phyloP scores from a whole-genome alignment of 768 basidiomycete species.

The Pisolithus orientalis region DNA sequence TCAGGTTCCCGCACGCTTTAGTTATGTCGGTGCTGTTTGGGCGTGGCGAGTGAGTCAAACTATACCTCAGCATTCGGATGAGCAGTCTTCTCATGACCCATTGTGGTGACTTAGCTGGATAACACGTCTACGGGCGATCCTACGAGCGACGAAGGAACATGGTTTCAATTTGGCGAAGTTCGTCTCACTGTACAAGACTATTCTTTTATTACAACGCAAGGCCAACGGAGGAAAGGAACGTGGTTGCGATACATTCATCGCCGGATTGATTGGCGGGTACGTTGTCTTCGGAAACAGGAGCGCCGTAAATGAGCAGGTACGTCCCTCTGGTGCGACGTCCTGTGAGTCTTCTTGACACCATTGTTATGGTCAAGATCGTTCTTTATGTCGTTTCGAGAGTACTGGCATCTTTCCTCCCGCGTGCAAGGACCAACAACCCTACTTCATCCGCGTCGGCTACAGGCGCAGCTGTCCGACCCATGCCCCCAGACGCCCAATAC shows the following conservation, averaged over 20 bases:
- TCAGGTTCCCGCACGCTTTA: conserved; percentile 92
- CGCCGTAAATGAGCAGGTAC: conserved; percentile 88
- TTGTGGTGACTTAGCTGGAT: conserved; percentile 49
- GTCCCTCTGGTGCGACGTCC: conserved; percentile 14
- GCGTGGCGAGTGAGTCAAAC: conserved; percentile 69
- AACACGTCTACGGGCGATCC: conserved; percentile 61
- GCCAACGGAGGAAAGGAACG: conserved; percentile 78
- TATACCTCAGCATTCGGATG: not conserved
- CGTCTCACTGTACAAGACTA: conserved; percentile 86
- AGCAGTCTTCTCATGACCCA: conserved; percentile 3
- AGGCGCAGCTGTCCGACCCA: conserved; percentile 47
- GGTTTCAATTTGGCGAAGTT: conserved; percentile 91
- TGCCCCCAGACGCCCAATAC: conserved; percentile 79
- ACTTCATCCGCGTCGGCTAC: conserved; percentile 36
- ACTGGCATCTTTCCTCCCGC: conserved; percentile 85
- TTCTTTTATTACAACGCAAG: conserved; percentile 78
- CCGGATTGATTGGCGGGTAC: conserved; percentile 90
- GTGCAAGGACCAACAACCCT: conserved; percentile 53
- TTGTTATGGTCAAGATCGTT: conserved; percentile 60
- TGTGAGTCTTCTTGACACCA: conserved; percentile 1
- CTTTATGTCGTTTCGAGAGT: conserved; percentile 93
- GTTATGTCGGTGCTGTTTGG: conserved; percentile 96
- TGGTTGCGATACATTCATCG: conserved; percentile 80
- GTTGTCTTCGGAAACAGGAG: conserved; percentile 80
- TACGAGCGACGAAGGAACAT: conserved; percentile 83